phyloP scores from a whole-genome alignment of 2,329 filamentous ascomycete species.

The Apiospora phragmitis region DNA sequence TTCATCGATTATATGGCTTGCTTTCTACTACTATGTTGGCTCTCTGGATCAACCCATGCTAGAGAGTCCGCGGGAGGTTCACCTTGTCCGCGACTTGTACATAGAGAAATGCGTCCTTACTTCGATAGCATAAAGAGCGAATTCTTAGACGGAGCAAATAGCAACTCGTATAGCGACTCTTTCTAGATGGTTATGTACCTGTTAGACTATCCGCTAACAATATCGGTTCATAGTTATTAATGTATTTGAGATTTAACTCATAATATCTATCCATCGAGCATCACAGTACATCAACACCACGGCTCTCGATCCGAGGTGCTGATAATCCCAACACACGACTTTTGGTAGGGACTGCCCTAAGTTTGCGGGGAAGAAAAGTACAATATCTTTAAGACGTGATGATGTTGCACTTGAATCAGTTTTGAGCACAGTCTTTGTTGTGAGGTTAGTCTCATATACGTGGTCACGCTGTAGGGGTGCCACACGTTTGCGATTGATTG shows the following conservation, averaged over 20 bases:
- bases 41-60: neutral
- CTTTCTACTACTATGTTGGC: conserved; percentile 14
- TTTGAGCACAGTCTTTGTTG: no score
- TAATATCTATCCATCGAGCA: neutral
- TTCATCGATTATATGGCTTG: conserved; percentile 1
- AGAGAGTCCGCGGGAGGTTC: conserved; percentile 12
- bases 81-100: conserved; percentile 12
- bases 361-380: neutral
- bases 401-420: no score
- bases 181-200: neutral
- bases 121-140: conserved; percentile 8
- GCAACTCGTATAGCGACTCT: neutral
- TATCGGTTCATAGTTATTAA: neutral
- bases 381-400: no score
- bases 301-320: neutral
- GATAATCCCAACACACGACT: neutral
- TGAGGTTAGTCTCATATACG: no score
- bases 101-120: conserved; percentile 11
- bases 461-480: no score
- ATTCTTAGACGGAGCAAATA: neutral
- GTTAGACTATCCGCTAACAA: neutral
- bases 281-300: neutral
- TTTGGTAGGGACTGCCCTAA: neutral
- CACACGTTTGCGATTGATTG: no score
- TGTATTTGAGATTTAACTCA: neutral